phyloP scores from a whole-genome alignment of 345 rosid species.

The thale cress (Arabidopsis thaliana) region TAIR10.1 NC_003075.7:16351001-16351500 shows the following conservation, averaged over 20 bases:
- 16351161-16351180: background rate
- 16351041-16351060: background rate
- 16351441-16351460: conserved; percentile 42
- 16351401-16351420: conserved; percentile 32
- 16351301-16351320: conserved; percentile 82
- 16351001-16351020: conserved; percentile 59
- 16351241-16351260: conserved; percentile 16
- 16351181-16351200: background rate
- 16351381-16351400: conserved; percentile 54
- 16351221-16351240: background rate
- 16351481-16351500: conserved; percentile 36
- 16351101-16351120: background rate
- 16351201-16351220: background rate
- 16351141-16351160: background rate
- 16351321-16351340: conserved; percentile 90
- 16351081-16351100: background rate
- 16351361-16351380: conserved; percentile 76
- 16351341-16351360: conserved; percentile 80
- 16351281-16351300: conserved; percentile 64
- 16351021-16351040: conserved; percentile 70
- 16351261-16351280: conserved; percentile 18
- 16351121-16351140: background rate
- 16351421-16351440: conserved; percentile 36
- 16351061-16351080: background rate
- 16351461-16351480: conserved; percentile 20